Evolutionary conservation across 345 rosid species (phyloP).

Genomic region (Alliaria petiolata): DNA sequence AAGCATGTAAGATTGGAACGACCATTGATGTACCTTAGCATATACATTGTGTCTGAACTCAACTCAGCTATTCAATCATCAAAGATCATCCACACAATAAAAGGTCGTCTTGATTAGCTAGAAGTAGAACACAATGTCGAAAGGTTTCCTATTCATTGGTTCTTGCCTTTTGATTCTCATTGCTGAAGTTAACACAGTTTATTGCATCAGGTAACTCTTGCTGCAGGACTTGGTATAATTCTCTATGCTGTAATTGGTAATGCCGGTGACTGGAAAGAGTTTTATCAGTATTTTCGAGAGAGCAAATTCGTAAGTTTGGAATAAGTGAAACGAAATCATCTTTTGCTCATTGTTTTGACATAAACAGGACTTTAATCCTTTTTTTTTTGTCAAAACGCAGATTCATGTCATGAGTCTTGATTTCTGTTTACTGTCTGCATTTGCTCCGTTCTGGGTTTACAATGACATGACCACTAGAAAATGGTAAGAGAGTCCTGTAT

Average conservation of each 20-base stretch:
- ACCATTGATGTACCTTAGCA: too few relatives aligned
- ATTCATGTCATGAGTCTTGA: slow-evolving; percentile 68
- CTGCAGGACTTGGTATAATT: slow-evolving; percentile 63
- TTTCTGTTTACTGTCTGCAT: slow-evolving; percentile 63
- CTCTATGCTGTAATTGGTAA: slow-evolving; percentile 48
- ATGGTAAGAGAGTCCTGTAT: slow-evolving; percentile 45
- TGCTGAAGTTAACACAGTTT: too few relatives aligned
- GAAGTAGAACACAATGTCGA: too few relatives aligned
- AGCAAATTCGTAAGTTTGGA: slow-evolving; percentile 69
- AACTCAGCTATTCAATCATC: too few relatives aligned
- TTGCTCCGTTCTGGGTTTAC: slow-evolving; percentile 95
- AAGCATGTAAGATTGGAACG: too few relatives aligned
- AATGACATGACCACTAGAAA: slow-evolving; percentile 76
- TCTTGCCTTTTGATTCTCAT: too few relatives aligned
- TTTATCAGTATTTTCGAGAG: slow-evolving; percentile 64
- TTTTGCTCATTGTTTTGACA: not conserved
- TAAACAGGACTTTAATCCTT: not conserved
- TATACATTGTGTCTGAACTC: too few relatives aligned
- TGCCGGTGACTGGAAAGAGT: slow-evolving; percentile 58
- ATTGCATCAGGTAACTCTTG: slow-evolving; percentile 51
- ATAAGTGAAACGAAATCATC: not conserved
- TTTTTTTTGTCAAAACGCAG: slow-evolving; percentile 34
- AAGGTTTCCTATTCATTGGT: too few relatives aligned
- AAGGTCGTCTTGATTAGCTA: too few relatives aligned
- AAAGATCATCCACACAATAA: too few relatives aligned